Conservation (phyloP, 1,284 basidiomycete genomes). For the Salmacisia buchloeana region DNA sequence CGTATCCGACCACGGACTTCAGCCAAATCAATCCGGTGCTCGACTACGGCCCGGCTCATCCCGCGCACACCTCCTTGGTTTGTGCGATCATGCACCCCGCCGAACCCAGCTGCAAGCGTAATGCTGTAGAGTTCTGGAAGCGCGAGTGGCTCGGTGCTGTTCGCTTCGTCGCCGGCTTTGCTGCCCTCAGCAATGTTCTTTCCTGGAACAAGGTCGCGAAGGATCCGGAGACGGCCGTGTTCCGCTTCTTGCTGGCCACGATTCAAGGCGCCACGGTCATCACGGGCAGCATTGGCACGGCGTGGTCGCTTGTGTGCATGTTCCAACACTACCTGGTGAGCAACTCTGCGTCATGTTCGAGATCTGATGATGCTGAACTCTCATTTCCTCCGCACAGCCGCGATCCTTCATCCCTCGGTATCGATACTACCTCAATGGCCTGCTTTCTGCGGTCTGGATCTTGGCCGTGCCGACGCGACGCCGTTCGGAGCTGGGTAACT, state of each 20-base stretch:
- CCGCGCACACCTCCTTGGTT: slow-evolving; percentile 30
- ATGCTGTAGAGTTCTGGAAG: slow-evolving; percentile 28
- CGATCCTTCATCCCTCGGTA: slow-evolving; percentile 24
- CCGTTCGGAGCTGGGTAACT: slow-evolving; percentile 24
- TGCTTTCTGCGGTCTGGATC: slow-evolving; percentile 34
- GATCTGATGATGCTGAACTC: not conserved
- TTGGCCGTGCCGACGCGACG: slow-evolving; percentile 27
- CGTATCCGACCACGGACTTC: slow-evolving; percentile 28
- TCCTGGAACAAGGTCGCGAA: slow-evolving; percentile 21
- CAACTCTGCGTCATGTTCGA: not conserved
- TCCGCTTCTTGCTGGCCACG: slow-evolving; percentile 27
- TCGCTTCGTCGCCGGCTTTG: slow-evolving; percentile 32
- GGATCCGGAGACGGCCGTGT: slow-evolving; percentile 39
- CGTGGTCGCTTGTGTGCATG: slow-evolving; percentile 37
- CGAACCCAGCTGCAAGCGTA: slow-evolving; percentile 29
- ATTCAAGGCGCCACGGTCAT: slow-evolving; percentile 43
- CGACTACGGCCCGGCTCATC: slow-evolving; percentile 40
- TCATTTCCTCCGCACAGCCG: slow-evolving; percentile 12
- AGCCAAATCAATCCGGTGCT: slow-evolving; percentile 35
- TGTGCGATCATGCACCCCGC: slow-evolving; percentile 40
- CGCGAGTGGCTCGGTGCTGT: slow-evolving; percentile 34
- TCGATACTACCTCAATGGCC: slow-evolving; percentile 38
- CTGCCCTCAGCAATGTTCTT: slow-evolving; percentile 20
- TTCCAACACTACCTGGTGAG: slow-evolving; percentile 36
- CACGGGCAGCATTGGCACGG: slow-evolving; percentile 33